These are phyloP conservation scores for Cyclotella kingstonii DNA, from an alignment of 108 stramenopile genomes.

Conservation along the genomic window DNA sequence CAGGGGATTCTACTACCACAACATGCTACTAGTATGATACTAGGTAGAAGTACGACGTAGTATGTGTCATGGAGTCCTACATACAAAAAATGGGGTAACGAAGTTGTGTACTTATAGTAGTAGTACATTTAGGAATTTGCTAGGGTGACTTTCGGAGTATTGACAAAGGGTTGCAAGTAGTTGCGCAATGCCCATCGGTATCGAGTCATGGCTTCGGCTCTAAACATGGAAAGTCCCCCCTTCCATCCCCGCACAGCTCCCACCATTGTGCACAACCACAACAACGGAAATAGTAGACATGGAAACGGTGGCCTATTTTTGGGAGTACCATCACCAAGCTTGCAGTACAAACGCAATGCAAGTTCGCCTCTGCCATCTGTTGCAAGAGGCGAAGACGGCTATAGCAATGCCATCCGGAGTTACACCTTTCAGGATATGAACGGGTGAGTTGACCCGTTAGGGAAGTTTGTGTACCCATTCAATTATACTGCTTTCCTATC, in stretches of 20 bases:
- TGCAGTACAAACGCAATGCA: slow-evolving; percentile 10
- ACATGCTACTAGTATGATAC: no score
- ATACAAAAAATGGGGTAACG: no score
- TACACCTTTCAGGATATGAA: slow-evolving; percentile 26
- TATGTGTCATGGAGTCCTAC: no score
- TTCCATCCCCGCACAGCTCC: slow-evolving; percentile 25
- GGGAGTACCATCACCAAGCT: not conserved
- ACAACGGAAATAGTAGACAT: not conserved
- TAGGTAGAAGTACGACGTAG: no score
- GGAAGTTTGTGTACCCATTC: no score
- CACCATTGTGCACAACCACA: not conserved
- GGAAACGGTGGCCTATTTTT: not conserved
- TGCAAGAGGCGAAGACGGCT: not conserved
- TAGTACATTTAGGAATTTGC: no score
- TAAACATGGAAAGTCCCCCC: slow-evolving; percentile 35
- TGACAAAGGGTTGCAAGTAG: no score
- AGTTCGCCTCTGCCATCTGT: slow-evolving; percentile 4
- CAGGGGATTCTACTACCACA: no score
- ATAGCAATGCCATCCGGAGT: slow-evolving; percentile 33
- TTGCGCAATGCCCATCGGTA: no score
- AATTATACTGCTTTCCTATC: not conserved
- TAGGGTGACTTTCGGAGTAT: no score
- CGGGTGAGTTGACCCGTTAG: slow-evolving; percentile 37
- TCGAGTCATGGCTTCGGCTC: slow-evolving; percentile 26
- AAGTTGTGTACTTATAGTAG: no score